Evolutionary conservation across 2,329 filamentous ascomycete species (phyloP).

Genomic region (Diplodia intermedia): DNA sequence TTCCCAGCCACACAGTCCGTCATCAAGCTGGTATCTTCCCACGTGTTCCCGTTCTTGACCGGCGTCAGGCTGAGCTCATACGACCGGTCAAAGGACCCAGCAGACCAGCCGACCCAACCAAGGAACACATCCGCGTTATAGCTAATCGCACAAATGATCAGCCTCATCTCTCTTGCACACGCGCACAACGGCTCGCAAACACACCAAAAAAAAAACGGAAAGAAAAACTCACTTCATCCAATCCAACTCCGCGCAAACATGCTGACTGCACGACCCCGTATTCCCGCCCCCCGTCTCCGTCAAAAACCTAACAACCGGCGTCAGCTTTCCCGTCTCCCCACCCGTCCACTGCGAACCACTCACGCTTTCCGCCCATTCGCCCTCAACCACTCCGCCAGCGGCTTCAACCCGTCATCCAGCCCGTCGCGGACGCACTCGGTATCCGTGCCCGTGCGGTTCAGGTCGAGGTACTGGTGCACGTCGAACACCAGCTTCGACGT

Average conservation of each 20-base stretch:
- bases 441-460: slow-evolving; percentile 62
- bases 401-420: slow-evolving; percentile 54
- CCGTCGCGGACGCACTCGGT: slow-evolving; percentile 62
- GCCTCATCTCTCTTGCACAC: too few relatives aligned
- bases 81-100: slow-evolving; percentile 44
- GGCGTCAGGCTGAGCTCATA: slow-evolving; percentile 38
- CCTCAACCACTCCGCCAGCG: slow-evolving; percentile 57
- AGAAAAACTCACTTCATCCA: slow-evolving; percentile 39
- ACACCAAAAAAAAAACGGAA: too few relatives aligned
- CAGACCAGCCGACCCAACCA: slow-evolving; percentile 50
- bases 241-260: slow-evolving; percentile 45
- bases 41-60: not conserved
- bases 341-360: not conserved
- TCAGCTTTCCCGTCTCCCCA: not conserved
- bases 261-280: slow-evolving; percentile 41
- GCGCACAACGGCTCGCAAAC: too few relatives aligned
- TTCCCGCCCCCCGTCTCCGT: slow-evolving; percentile 59
- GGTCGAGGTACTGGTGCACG: slow-evolving; percentile 67
- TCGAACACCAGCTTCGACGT: slow-evolving; percentile 51
- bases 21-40: not conserved
- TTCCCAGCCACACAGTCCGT: slow-evolving; percentile 8
- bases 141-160: not conserved
- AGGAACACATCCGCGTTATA: slow-evolving; percentile 49
- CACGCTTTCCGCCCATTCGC: slow-evolving; percentile 55
- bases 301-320: slow-evolving; percentile 45